These are phyloP conservation scores for Gossypium arboreum DNA, from an alignment of 345 rosid species.

Conservation along the genomic window DNA sequence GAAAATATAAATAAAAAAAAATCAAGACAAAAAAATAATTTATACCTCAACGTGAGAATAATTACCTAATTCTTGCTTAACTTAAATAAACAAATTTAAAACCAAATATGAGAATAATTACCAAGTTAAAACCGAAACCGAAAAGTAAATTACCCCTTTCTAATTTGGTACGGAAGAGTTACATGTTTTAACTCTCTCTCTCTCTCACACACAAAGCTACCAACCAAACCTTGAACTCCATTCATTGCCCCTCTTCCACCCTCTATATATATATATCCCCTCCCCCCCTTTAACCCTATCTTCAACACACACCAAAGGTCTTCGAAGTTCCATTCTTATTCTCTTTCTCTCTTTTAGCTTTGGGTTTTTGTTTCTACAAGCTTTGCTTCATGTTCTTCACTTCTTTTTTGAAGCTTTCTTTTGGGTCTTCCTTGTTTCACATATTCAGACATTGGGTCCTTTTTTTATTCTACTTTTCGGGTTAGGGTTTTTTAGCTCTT, in stretches of 20 bases:
- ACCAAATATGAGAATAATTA: rapidly evolving
- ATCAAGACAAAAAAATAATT: too few species aligned
- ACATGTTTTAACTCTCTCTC: too few species aligned
- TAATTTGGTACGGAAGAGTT: too few species aligned
- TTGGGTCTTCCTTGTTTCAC: too few species aligned
- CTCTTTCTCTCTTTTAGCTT: neutral
- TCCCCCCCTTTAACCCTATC: neutral
- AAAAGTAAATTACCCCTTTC: too few species aligned
- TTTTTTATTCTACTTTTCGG: conserved; percentile 10
- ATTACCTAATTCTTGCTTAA: rapidly evolving
- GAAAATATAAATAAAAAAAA: rapidly evolving
- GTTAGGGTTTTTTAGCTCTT: conserved; percentile 4
- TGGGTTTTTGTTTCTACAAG: neutral
- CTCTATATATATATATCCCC: neutral
- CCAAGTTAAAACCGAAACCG: too few species aligned
- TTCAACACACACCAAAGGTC: neutral
- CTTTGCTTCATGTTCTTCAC: neutral
- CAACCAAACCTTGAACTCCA: too few species aligned
- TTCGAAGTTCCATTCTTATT: neutral
- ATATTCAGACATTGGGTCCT: too few species aligned
- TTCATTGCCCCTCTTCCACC: neutral
- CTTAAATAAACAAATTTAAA: too few species aligned
- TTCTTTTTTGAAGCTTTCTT: neutral
- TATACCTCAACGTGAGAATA: rapidly evolving
- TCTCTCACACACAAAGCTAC: too few species aligned